Percentiles rank a stretch among this genome's conserved stretches.
Conservation (phyloP, 306 rosid genomes). For the Quercus bicolor region DNA sequence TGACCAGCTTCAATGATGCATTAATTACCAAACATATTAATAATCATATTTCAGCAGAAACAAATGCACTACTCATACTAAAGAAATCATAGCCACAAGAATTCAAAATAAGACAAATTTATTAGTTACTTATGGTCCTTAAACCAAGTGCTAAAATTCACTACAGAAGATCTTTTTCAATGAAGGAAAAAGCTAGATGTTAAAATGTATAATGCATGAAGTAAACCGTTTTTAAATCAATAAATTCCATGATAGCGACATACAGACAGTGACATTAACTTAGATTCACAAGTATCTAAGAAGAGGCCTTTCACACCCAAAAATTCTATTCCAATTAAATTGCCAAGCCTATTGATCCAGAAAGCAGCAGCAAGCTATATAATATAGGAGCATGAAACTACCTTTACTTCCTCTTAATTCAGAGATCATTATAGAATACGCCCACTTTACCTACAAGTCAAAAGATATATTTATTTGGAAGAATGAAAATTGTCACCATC, state of each 20-base stretch:
- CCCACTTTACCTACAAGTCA: conserved; percentile 99
- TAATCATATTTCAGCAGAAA: background rate
- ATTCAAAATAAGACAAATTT: background rate
- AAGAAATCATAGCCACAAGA: background rate
- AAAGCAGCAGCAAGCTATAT: conserved; percentile 54
- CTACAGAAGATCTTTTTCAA: background rate
- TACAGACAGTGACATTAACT: conserved; percentile 10
- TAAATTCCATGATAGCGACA: background rate
- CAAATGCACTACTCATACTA: background rate
- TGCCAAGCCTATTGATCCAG: conserved; percentile 47
- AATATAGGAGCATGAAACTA: conserved; percentile 88
- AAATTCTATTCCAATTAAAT: conserved; percentile 24
- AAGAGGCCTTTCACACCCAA: conserved; percentile 13
- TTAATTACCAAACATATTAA: background rate
- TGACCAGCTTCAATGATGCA: background rate
- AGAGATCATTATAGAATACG: conserved; percentile 99
- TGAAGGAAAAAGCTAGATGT: background rate
- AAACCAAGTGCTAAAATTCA: background rate
- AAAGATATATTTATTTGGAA: conserved; percentile 99
- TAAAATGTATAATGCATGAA: background rate
- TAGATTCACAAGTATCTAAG: background rate
- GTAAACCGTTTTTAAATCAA: background rate
- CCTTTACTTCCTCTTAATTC: conserved; percentile 99
- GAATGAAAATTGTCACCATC: conserved; percentile 74
- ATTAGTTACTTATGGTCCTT: background rate